These are phyloP conservation scores for Hericium alpestre DNA, from an alignment of 768 basidiomycete genomes.

Conservation along the genomic window DNA sequence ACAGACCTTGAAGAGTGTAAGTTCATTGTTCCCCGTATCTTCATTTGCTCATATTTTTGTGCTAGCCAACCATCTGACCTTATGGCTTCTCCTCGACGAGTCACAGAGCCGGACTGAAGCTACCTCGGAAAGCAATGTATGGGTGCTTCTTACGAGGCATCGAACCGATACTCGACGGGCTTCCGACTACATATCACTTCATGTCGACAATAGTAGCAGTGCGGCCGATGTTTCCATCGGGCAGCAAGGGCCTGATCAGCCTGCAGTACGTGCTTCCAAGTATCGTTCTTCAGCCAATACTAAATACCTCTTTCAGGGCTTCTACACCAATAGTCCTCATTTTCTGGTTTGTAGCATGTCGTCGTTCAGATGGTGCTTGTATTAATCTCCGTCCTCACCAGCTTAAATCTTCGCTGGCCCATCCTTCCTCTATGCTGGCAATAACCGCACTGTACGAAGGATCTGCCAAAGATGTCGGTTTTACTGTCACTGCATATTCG, in stretches of 20 bases:
- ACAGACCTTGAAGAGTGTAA: constrained; percentile 22
- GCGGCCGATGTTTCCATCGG: not conserved
- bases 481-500: constrained; percentile 56
- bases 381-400: constrained; percentile 1
- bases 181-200: constrained; percentile 61
- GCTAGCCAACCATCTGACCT: constrained; percentile 29
- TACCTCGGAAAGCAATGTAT: constrained; percentile 38
- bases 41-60: no score
- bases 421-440: constrained; percentile 29
- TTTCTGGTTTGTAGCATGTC: constrained; percentile 3
- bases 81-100: constrained; percentile 29
- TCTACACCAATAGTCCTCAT: constrained; percentile 12
- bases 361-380: not conserved
- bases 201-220: constrained; percentile 33
- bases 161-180: constrained; percentile 44
- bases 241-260: constrained; percentile 1
- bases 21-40: not conserved
- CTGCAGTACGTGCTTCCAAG: not conserved
- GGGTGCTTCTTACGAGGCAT: constrained; percentile 78
- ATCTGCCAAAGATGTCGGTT: constrained; percentile 46
- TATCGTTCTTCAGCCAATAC: not conserved
- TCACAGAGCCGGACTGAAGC: not conserved
- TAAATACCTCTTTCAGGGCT: not conserved
- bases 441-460: constrained; percentile 67
- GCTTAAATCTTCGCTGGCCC: constrained; percentile 10